Evolutionary conservation across 768 basidiomycete species (phyloP).

Genomic region (Candolleomyces efflorescens): DNA sequence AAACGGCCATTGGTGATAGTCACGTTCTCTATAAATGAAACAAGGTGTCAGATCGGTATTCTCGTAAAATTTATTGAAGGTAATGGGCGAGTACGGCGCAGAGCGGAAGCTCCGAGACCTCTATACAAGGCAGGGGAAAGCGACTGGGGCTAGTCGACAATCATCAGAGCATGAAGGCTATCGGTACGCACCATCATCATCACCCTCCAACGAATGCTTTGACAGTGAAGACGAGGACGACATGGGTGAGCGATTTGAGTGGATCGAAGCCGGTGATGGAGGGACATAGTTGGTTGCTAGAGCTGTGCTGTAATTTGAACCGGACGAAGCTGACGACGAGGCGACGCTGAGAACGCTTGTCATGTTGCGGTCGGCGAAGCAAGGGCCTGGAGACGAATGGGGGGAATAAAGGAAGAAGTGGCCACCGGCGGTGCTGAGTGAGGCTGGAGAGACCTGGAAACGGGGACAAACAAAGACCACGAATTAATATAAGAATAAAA

Average conservation of each 20-base stretch:
- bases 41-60: too few species aligned
- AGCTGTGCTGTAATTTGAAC: conserved; percentile 29
- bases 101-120: not conserved
- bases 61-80: conserved; percentile 5
- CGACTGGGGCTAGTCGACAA: not conserved
- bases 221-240: conserved; percentile 41
- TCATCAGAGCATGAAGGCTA: not conserved
- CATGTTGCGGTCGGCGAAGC: not conserved
- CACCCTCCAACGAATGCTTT: conserved; percentile 46
- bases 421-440: not conserved
- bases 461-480: not conserved
- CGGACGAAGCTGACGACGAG: conserved; percentile 28
- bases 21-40: conserved; percentile 51
- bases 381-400: not conserved
- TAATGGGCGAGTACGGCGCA: conserved; percentile 3
- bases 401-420: not conserved
- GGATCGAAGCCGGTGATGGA: conserved; percentile 33
- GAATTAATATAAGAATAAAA: not conserved
- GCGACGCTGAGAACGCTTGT: conserved; percentile 21
- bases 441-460: not conserved
- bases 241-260: conserved; percentile 28
- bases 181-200: conserved; percentile 57
- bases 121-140: not conserved
- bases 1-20: conserved; percentile 51
- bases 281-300: conserved; percentile 23